A percentile compares a stretch with the other conserved stretches of the same genome.
Conservation (phyloP, 441 rosid species). For the Gossypium davidsonii region DNA sequence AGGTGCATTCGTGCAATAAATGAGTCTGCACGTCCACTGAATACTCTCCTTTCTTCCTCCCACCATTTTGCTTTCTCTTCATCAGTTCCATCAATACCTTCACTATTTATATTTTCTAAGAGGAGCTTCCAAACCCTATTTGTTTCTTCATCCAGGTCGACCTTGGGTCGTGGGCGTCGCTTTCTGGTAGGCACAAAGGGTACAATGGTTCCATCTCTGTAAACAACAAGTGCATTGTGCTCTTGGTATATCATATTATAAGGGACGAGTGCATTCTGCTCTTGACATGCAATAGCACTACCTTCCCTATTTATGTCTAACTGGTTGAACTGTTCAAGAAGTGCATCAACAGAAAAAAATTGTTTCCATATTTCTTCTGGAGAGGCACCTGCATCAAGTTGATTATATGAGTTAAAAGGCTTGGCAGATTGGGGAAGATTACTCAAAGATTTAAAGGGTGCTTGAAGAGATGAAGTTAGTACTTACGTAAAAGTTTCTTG, state of each 20-base stretch:
- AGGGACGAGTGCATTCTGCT: conserved; percentile 50
- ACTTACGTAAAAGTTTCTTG: conserved; percentile 44
- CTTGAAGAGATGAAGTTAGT: background rate
- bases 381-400: conserved; percentile 42
- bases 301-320: conserved; percentile 44
- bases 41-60: conserved; percentile 55
- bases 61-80: conserved; percentile 56
- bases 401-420: conserved; percentile 14
- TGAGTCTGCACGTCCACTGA: conserved; percentile 54
- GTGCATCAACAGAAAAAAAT: conserved; percentile 27
- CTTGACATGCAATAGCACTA: conserved; percentile 16
- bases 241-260: conserved; percentile 25
- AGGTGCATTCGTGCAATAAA: conserved; percentile 73
- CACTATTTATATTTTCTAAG: conserved; percentile 44
- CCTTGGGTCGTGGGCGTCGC: conserved; percentile 43
- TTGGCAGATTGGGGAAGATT: conserved; percentile 4
- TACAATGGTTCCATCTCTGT: conserved; percentile 41
- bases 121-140: conserved; percentile 59
- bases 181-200: conserved; percentile 34
- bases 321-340: conserved; percentile 28
- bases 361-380: conserved; percentile 35
- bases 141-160: conserved; percentile 56
- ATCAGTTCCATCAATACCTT: conserved; percentile 58
- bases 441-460: background rate
- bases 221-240: conserved; percentile 38